Conservation (phyloP, 192 early-diverging fungal species). For the Linnemannia zychae region DNA sequence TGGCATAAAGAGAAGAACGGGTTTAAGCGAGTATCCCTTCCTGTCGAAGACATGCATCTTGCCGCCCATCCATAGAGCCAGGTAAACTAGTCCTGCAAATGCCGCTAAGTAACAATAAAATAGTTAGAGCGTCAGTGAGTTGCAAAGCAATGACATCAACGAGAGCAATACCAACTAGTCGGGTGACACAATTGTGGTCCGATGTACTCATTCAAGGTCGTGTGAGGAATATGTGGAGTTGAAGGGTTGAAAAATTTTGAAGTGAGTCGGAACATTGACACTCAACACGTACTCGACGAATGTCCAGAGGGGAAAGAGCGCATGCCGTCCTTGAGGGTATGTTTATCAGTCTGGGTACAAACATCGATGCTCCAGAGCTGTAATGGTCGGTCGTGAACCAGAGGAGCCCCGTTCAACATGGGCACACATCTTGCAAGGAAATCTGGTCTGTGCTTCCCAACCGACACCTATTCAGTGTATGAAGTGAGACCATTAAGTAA, state of each 20-base stretch:
- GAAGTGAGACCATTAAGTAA: neutral
- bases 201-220: no score
- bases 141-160: neutral
- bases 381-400: conserved; percentile 58
- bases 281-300: conserved; percentile 53
- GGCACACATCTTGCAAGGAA: conserved; percentile 61
- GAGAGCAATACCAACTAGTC: no score
- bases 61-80: conserved; percentile 77
- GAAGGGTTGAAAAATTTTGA: neutral
- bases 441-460: conserved; percentile 63
- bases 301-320: conserved; percentile 92
- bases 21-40: conserved; percentile 75
- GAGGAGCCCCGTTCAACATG: conserved; percentile 14
- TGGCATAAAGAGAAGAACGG: conserved; percentile 73
- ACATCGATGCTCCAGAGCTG: conserved; percentile 62
- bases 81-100: conserved; percentile 78
- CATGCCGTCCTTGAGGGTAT: conserved; percentile 78
- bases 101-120: conserved; percentile 53
- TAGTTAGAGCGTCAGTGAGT: neutral
- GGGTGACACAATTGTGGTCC: no score
- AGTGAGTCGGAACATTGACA: neutral
- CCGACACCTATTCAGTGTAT: conserved; percentile 42
- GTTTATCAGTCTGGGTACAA: conserved; percentile 64
- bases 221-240: no score
- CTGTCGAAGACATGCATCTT: conserved; percentile 80